Base-by-base conservation (phyloP, 371 early-diverging fungal genomes). In the Apophysomyces elegans region DNA sequence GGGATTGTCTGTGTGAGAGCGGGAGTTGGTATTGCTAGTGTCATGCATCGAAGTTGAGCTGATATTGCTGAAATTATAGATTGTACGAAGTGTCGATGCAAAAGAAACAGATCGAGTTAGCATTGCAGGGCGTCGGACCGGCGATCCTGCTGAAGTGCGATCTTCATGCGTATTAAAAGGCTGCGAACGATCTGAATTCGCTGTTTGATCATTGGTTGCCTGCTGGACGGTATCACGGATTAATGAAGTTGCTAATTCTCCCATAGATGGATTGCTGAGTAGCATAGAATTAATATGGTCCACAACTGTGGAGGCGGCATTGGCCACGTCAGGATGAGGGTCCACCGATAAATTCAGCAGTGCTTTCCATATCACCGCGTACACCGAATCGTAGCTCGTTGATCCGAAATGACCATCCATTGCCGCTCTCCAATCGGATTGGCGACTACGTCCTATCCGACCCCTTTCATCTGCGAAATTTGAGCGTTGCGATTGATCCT, bases 321-420 rank as follows among this genome's bases (percentile, higher is more conserved):
- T 69, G 4, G 93, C 84, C 1, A 94, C 91, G 5, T 87, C 86
- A 1, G 85, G 86, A 63, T 89, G 85, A 9, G 96, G 90, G 70
- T 96, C 96, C 1, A 90, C 88, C 12, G 91, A 90, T 7, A 94
- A 76, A 46, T 83, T 88, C 37, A 94, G 80, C 4, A 96, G 67
- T 5, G 88, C 86, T 69, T 95, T 94, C 92, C 92, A 93, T 12
- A 92, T 77, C 13, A 84, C 87, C 0, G 80, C 76, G 64, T 92
- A 90, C 6, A 90, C 86, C 1, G 86, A 77, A 38, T 77, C 74
- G 59, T 83, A 81, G 54, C 83, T 77, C 0, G 77, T 71, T 8
- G 84, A 69, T 7, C 76, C 74, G 63, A 78, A 70, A 58, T 78
- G 74, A 18, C 71, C 67, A 39, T 74, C 74, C 6, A 69, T 56